phyloP scores from a whole-genome alignment of 2,329 filamentous ascomycete species.

The Reticulascus tulasneorum region DNA sequence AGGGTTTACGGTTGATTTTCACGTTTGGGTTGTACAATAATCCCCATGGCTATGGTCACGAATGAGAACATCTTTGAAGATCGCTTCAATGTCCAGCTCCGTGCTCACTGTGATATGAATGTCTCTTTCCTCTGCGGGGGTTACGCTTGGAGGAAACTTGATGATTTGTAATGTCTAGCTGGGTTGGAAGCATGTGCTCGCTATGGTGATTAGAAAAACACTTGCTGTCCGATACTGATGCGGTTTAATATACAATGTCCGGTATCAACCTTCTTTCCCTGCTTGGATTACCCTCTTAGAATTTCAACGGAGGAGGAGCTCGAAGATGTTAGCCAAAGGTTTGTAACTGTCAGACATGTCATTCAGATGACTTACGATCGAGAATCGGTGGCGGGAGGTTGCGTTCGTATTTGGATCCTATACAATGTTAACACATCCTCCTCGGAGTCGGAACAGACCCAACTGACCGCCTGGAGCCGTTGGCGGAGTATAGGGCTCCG shows the following conservation, averaged over 20 bases:
- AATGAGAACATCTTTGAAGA: slow-evolving; percentile 55
- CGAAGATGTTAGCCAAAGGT: slow-evolving; percentile 17
- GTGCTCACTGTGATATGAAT: too few relatives aligned
- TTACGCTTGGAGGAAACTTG: too few relatives aligned
- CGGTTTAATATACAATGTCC: too few relatives aligned
- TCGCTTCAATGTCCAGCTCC: slow-evolving; percentile 10
- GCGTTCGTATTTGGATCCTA: slow-evolving; percentile 93
- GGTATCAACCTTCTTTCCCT: slow-evolving; percentile 28
- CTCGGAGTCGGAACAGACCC: background rate
- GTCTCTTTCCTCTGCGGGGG: too few relatives aligned
- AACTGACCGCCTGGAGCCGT: slow-evolving; percentile 85
- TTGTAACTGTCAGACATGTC: too few relatives aligned
- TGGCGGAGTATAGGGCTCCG: slow-evolving; percentile 84
- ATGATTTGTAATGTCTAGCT: too few relatives aligned
- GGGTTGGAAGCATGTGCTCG: background rate
- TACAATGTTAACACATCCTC: slow-evolving; percentile 4
- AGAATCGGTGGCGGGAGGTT: slow-evolving; percentile 79
- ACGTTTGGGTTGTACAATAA: slow-evolving; percentile 70
- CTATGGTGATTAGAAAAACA: background rate
- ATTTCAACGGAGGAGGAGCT: slow-evolving; percentile 51
- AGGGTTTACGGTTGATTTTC: slow-evolving; percentile 62
- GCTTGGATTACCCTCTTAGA: slow-evolving; percentile 23
- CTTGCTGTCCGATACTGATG: too few relatives aligned
- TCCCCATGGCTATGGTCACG: slow-evolving; percentile 64
- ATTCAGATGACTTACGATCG: slow-evolving; percentile 62